Percentiles rank a stretch among this genome's conserved stretches.
Conservation (phyloP, 768 basidiomycete species). For the Psilocybe sp. region DNA sequence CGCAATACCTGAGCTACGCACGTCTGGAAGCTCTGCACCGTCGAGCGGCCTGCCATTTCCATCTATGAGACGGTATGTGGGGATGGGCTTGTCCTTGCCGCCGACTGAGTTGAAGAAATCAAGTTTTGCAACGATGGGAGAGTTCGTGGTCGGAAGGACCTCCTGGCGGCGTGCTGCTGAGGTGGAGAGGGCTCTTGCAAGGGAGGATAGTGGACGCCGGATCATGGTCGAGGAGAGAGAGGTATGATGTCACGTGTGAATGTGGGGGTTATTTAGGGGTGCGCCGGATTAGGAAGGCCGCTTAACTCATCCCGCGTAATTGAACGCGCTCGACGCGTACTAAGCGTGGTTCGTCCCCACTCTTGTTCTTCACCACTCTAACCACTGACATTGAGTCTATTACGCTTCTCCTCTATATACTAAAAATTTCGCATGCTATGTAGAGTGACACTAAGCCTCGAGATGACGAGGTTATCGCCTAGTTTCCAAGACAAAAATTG, state of each 20-base stretch:
- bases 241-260: slow-evolving; percentile 22
- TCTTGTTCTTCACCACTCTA: too few species aligned
- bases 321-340: too few species aligned
- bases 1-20: slow-evolving; percentile 24
- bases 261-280: slow-evolving; percentile 9
- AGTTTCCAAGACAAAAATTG: too few species aligned
- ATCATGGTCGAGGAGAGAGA: slow-evolving; percentile 29
- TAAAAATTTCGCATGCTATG: too few species aligned
- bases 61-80: slow-evolving; percentile 85
- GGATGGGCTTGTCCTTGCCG: slow-evolving; percentile 60
- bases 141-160: slow-evolving; percentile 40
- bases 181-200: slow-evolving; percentile 12
- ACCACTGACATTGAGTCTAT: too few species aligned
- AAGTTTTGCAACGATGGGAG: slow-evolving; percentile 67
- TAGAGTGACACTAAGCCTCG: too few species aligned
- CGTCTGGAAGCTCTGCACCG: slow-evolving; percentile 75
- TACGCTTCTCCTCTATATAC: too few species aligned
- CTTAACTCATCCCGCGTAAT: too few species aligned
- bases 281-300: not conserved
- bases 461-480: too few species aligned
- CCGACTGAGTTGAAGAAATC: slow-evolving; percentile 81
- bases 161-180: slow-evolving; percentile 15
- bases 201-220: slow-evolving; percentile 23
- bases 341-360: too few species aligned
- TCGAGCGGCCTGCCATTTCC: slow-evolving; percentile 71